Evolutionary conservation across 2,329 filamentous ascomycete species (phyloP).

Genomic region (Teratosphaeria nubilosa): DNA sequence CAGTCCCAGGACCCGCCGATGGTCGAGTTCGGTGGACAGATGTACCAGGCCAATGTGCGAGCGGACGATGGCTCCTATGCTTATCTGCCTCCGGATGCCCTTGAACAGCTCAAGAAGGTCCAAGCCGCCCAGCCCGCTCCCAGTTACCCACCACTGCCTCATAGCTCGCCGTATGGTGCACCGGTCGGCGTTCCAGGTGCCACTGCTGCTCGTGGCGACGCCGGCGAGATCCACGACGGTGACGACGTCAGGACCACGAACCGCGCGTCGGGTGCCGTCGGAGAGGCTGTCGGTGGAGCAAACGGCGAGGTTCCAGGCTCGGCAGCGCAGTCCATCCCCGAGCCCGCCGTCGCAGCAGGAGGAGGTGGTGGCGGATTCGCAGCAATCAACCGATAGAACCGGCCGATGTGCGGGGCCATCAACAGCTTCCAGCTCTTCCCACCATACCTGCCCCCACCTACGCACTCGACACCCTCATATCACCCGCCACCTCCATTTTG

Average conservation of each 20-base stretch:
- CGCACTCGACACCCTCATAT: neutral
- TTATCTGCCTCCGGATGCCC: neutral
- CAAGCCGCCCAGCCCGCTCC: neutral
- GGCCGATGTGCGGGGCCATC: neutral
- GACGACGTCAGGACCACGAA: neutral
- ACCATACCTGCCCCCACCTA: neutral
- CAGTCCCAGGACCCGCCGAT: neutral
- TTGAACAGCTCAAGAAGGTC: neutral
- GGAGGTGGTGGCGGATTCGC: neutral
- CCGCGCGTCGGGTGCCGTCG: neutral
- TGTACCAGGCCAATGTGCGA: neutral
- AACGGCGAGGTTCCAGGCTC: neutral
- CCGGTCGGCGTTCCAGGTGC: constrained; percentile 3
- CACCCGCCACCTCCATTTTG: neutral
- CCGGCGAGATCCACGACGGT: neutral
- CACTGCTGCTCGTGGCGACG: neutral
- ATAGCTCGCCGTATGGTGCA: constrained; percentile 1
- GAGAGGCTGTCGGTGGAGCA: neutral
- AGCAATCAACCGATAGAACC: neutral
- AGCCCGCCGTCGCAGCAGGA: neutral
- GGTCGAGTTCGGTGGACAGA: neutral
- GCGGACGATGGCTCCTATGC: neutral
- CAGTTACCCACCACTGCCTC: neutral
- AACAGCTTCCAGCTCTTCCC: neutral
- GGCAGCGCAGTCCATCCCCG: neutral